Evolutionary conservation across 495 filamentous ascomycete species (phyloP), one percentile per base, ranked within the genome.

Genomic region (Letharia columbiana): DNA sequence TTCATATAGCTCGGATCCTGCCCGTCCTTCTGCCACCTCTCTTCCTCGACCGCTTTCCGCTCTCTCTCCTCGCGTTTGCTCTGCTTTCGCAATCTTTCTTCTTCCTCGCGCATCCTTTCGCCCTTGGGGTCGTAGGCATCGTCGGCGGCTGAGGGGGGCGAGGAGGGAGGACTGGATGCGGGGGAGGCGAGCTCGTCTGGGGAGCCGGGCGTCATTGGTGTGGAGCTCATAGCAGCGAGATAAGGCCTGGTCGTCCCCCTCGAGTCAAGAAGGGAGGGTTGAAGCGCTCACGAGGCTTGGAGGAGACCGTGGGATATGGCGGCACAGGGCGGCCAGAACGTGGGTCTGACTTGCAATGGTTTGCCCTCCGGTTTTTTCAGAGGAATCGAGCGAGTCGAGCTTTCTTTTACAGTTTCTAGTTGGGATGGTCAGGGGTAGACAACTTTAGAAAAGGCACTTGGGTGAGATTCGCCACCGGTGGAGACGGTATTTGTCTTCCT

Each of bases 121-220:
- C 62, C 28, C 17, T 64, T 56, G 6, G 70, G 65, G 37, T 66
- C 62, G 52, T 67, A 72, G 28, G 64, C 44, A 52, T 71, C 56
- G 20, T 70, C 65, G 64, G 70, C 63, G 6, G 65, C 63, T 50
- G 71, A 69, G 10, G 72, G 71, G 17, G 80, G 79, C 9, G 80
- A 79, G 2, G 80, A 82, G 3, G 80, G 75, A 28, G 73, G 74
- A 40, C 79, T 81, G 1, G 81, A 82, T 31, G 75, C 70, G 18
- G 56, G 45, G 40, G 69, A 67, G 42, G 69, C 61, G 31, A 54
- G 61, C n/a, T 56, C 68, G 13, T 70, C 67, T 9, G 59, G 42
- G 5, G 70, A 79, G 35, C 76, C 76, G 18, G 75, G 74, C n/a
- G 77, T 77, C 28, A 75, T 76, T 33, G 73, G 71, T 5, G 72